A percentile compares a stretch with the other conserved stretches of the same genome.
Evolutionary conservation across 2,329 filamentous ascomycete species (phyloP).

Genomic region (Daldinia sp.): DNA sequence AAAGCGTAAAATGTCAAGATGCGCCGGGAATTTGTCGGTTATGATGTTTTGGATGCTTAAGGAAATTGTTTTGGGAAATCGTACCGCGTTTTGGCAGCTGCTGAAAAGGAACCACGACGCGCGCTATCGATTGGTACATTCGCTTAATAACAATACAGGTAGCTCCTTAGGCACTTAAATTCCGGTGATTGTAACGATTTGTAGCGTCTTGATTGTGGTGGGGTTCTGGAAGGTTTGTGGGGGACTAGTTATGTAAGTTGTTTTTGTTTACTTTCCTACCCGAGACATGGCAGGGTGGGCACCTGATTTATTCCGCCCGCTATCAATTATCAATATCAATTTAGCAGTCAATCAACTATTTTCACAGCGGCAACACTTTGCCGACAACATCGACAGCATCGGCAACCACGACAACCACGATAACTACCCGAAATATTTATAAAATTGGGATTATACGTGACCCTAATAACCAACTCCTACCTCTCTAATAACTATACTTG

Average conservation of each 20-base stretch:
- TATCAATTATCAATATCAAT: constrained; percentile 3
- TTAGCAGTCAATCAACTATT: background rate
- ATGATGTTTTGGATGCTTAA: no score
- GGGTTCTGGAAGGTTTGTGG: constrained; percentile 6
- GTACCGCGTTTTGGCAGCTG: constrained; percentile 6
- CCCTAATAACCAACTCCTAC: background rate
- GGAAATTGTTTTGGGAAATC: no score
- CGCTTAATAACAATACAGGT: constrained; percentile 18
- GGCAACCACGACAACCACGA: background rate
- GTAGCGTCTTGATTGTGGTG: constrained; percentile 4
- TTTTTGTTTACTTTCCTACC: constrained; percentile 29
- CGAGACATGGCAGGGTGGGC: background rate
- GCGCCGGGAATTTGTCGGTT: constrained; percentile 26
- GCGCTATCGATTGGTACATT: background rate
- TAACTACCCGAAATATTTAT: background rate
- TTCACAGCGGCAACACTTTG: background rate
- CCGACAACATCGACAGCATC: background rate
- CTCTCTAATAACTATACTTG: background rate
- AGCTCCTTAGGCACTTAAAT: no score
- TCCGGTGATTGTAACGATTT: background rate
- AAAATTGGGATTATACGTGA: background rate
- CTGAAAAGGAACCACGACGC: background rate
- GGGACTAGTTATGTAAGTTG: background rate
- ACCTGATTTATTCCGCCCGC: constrained; percentile 4
- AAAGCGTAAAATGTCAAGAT: constrained; percentile 2